Evolutionary conservation across 768 basidiomycete species (phyloP), one percentile per base, ranked within the genome.

Genomic region (Cubamyces lactineus): DNA sequence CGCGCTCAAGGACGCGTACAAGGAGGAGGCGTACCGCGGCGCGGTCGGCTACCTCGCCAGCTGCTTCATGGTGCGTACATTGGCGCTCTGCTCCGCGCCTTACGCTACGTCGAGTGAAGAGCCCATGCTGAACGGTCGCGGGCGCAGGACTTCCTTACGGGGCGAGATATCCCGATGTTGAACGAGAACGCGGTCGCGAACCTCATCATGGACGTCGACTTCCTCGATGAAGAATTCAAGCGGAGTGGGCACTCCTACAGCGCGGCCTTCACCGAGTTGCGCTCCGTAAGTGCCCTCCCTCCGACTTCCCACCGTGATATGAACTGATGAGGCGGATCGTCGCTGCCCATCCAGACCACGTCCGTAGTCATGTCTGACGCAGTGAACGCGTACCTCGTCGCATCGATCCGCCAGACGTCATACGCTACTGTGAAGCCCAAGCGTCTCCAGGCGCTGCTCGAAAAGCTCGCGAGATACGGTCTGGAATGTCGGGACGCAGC

Each of bases 171-270:
- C 24, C 76, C 80, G 8, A 82, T 82, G 77, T 84, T 96, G 79
- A 98, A 96, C 69, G 94, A 98, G 69, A 89, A 91, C 68, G 94
- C 92, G 1, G 81, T 97, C 45, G 85, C 88, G 34, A 96, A 96
- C 66, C 82, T 98, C 51, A 78, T 91, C 55, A 84, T 90, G 49
- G 96, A 98, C 71, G 84, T 95, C 62, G 86, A 88, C 60, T 97
- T 96, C 73, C 80, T 98, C 55, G 93, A 96, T 65, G 85, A 86
- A n/a, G 91, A 94, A 68, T 84, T 96, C 66, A 86, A 85, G 67
- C 79, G 86, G 47, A 87, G 90, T 56, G 92, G 88, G 21, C 82
- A 89, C 68, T 76, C 81, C 1, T 86, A 92, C 71, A 82, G 80
- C 55, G 76, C 84, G 12, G 87, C 87, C 16, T 96, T 98, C 73